Conservation (phyloP, 2,329 filamentous ascomycete species). For the Fusarium nurragi region DNA sequence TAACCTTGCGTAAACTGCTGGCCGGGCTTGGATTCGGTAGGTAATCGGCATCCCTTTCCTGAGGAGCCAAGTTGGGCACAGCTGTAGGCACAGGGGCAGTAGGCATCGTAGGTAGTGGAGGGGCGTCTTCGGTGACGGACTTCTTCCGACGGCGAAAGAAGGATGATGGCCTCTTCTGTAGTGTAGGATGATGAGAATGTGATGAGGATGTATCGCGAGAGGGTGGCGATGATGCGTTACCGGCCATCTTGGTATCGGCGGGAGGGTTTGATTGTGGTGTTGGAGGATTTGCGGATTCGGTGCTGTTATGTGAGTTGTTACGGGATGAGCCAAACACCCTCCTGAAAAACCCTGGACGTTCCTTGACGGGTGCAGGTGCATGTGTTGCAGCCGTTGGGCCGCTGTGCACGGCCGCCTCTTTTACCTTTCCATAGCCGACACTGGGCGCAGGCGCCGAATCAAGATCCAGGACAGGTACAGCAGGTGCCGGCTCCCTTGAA, state of each 20-base stretch:
- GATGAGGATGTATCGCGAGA: slow-evolving; percentile 58
- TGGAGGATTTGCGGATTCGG: slow-evolving; percentile 37
- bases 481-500: slow-evolving; percentile 43
- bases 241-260: slow-evolving; percentile 54
- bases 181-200: slow-evolving; percentile 59
- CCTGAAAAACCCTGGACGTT: slow-evolving; percentile 89
- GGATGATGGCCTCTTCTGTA: slow-evolving; percentile 92
- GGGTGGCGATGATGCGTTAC: slow-evolving; percentile 60
- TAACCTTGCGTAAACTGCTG: slow-evolving; percentile 84
- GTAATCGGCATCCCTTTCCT: slow-evolving; percentile 45
- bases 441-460: slow-evolving; percentile 67
- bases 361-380: slow-evolving; percentile 62
- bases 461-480: slow-evolving; percentile 51
- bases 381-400: slow-evolving; percentile 61
- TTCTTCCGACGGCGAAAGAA: slow-evolving; percentile 96
- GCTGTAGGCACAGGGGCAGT: slow-evolving; percentile 54
- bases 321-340: slow-evolving; percentile 85
- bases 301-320: slow-evolving; percentile 50
- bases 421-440: slow-evolving; percentile 68
- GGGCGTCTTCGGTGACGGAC: slow-evolving; percentile 77
- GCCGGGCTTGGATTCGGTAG: slow-evolving; percentile 68
- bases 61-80: slow-evolving; percentile 48
- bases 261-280: slow-evolving; percentile 34
- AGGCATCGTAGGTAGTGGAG: slow-evolving; percentile 64
- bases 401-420: slow-evolving; percentile 58